These are phyloP conservation scores for Limnanthes douglasii DNA, from an alignment of 345 rosid genomes.

Conservation along the genomic window DNA sequence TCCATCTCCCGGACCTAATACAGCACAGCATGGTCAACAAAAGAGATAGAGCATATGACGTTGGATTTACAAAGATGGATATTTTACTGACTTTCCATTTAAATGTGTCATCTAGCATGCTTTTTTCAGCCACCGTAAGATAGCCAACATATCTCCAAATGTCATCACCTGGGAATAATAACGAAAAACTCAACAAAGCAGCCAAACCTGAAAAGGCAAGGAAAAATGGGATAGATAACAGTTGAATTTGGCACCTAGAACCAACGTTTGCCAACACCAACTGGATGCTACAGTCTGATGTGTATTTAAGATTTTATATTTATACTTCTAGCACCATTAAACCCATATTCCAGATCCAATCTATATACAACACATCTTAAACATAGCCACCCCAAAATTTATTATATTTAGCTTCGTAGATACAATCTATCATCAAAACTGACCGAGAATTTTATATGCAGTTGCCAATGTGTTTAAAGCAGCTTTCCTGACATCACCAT, in stretches of 20 bases:
- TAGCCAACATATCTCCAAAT: slow-evolving; percentile 98
- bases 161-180: slow-evolving; percentile 58
- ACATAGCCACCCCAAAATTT: too few relatives aligned
- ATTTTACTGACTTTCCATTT: slow-evolving; percentile 78
- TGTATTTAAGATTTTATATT: too few relatives aligned
- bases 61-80: slow-evolving; percentile 1
- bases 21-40: slow-evolving; percentile 10
- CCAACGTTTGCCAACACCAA: too few relatives aligned
- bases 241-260: too few relatives aligned
- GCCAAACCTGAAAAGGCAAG: too few relatives aligned
- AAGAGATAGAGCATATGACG: not conserved
- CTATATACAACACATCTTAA: too few relatives aligned
- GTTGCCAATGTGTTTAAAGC: slow-evolving; percentile 89
- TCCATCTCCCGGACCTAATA: slow-evolving; percentile 92
- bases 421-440: too few relatives aligned
- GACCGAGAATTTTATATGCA: slow-evolving; percentile 93
- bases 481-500: slow-evolving; percentile 97
- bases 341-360: too few relatives aligned
- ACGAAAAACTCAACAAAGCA: too few relatives aligned
- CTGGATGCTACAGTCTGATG: too few relatives aligned
- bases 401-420: too few relatives aligned
- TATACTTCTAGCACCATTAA: too few relatives aligned
- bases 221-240: slow-evolving; percentile 2
- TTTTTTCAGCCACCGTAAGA: slow-evolving; percentile 95
- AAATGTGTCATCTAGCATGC: slow-evolving; percentile 98